Evolutionary conservation across 2,329 filamentous ascomycete genomes (phyloP).

Genomic region (Sclerotinia spermophila): DNA sequence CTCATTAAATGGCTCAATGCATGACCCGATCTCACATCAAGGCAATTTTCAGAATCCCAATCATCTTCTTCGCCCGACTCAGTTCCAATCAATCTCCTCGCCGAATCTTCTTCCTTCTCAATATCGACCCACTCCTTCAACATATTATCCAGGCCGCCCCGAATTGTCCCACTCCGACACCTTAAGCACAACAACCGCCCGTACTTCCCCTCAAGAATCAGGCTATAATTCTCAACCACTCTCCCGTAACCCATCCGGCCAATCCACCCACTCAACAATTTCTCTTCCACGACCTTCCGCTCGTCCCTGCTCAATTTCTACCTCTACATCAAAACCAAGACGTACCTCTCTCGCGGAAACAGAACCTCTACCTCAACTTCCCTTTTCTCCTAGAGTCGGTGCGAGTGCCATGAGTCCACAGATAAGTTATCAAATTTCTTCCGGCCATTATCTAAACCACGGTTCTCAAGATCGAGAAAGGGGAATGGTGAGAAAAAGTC

Average conservation of each 20-base stretch:
- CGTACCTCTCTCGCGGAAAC: constrained; percentile 31
- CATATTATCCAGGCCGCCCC: constrained; percentile 38
- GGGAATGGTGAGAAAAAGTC: constrained; percentile 23
- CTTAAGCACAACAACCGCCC: neutral
- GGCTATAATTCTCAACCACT: constrained; percentile 51
- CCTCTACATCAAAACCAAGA: constrained; percentile 8
- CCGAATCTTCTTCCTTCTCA: constrained; percentile 21
- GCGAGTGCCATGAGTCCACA: neutral
- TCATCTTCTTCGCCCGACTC: constrained; percentile 6
- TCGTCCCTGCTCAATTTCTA: neutral
- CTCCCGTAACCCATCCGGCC: constrained; percentile 45
- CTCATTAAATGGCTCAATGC: constrained; percentile 19
- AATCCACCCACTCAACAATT: constrained; percentile 37
- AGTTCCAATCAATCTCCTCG: constrained; percentile 19
- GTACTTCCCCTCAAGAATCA: constrained; percentile 39
- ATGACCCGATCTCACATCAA: neutral
- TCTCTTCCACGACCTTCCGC: neutral
- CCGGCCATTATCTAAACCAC: neutral
- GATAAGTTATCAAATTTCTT: constrained; percentile 29
- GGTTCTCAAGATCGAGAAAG: constrained; percentile 2
- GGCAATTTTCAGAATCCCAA: constrained; percentile 19
- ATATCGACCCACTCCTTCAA: constrained; percentile 13
- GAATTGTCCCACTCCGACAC: constrained; percentile 39
- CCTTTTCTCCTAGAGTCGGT: constrained; percentile 28
- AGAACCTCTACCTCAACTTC: constrained; percentile 32